Base-by-base conservation (phyloP, 768 basidiomycete species). In the Gymnopilus junonius region DNA sequence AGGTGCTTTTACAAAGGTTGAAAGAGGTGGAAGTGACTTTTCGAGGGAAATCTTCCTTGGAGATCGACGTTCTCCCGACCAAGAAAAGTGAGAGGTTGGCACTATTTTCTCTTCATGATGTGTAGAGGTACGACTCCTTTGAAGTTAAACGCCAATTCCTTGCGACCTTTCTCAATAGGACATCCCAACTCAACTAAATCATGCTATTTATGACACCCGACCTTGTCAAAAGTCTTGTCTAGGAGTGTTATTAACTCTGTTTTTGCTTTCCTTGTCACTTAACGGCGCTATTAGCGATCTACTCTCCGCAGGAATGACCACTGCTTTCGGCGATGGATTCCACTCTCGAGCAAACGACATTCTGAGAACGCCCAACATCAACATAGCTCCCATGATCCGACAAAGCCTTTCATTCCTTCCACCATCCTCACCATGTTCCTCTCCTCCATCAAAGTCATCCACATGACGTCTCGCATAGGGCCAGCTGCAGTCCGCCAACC, bases 401-500 rank as follows among this genome's bases (percentile, higher is more conserved):
- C 76, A 77, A 4, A 66, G 62, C 57, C n/a, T 42, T 35, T 23
- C n/a, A 23, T 8, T 42, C 25, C 25, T 63, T 58, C 62, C 62
- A 63, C 62, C 62, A 63, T 3, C 55, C 32, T 21, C 51, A 32
- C n/a, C 31, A 46, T 15, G 23, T 39, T 57, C 29, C 72, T 71
- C 32, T 72, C 67, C 32, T 61, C 43, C 8, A 21, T 27, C 45
- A 65, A 67, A 71, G 72, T 74, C 21, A 58, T 57, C 69, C 72
- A 74, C 58, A 65, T 65, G 39, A 45, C 45, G 57, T 17, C 39
- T 45, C 1, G 67, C 63, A n/a, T n/a, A n/a, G n/a, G n/a, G 10
- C 66, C 61, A 3, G 80, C 79, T 6, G 84, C n/a, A n/a, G 66
- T 54, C 50, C 10, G 55, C 57, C 15, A 64, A 14, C 74, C 77